These are phyloP conservation scores for Penicillium concentricum DNA, from an alignment of 2,329 filamentous ascomycete genomes.

Conservation along the genomic window DNA sequence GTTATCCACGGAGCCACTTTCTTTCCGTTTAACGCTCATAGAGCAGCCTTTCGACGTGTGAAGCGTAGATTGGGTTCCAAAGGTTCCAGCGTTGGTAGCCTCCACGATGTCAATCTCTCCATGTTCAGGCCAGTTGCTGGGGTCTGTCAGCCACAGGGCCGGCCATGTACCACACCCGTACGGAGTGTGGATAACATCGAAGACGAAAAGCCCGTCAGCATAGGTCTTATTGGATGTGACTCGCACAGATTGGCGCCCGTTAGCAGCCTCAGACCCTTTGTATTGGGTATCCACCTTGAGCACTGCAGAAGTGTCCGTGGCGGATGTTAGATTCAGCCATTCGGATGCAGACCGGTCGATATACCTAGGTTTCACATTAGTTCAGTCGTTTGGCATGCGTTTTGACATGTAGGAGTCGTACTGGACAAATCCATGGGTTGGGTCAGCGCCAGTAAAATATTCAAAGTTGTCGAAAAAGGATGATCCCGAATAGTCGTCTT, in stretches of 20 bases:
- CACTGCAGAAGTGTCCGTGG: conserved; percentile 52
- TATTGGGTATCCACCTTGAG: conserved; percentile 56
- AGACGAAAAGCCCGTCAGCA: conserved; percentile 62
- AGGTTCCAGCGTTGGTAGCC: conserved; percentile 53
- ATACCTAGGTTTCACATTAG: conserved; percentile 28
- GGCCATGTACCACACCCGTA: conserved; percentile 65
- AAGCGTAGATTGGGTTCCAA: conserved; percentile 60
- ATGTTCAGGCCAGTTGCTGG: conserved; percentile 59
- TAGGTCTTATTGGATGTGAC: conserved; percentile 62
- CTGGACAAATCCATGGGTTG: conserved; percentile 43
- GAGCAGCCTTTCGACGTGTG: conserved; percentile 59
- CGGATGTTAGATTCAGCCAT: conserved; percentile 58
- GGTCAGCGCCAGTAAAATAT: conserved; percentile 42
- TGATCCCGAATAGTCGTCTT: conserved; percentile 40
- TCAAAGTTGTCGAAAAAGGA: conserved; percentile 47
- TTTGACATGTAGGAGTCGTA: conserved; percentile 28
- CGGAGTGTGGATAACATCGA: conserved; percentile 63
- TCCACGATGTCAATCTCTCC: conserved; percentile 67
- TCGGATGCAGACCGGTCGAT: conserved; percentile 37
- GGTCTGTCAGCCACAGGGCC: conserved; percentile 64
- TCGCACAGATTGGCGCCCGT: conserved; percentile 63
- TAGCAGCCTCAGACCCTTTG: conserved; percentile 44
- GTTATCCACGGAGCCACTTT: conserved; percentile 48
- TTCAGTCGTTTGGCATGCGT: neutral
- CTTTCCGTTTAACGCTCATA: conserved; percentile 53